Evolutionary conservation across 257 asterid species (phyloP), one percentile per base, ranked within the genome.

Genomic region (Plantago ovata): DNA sequence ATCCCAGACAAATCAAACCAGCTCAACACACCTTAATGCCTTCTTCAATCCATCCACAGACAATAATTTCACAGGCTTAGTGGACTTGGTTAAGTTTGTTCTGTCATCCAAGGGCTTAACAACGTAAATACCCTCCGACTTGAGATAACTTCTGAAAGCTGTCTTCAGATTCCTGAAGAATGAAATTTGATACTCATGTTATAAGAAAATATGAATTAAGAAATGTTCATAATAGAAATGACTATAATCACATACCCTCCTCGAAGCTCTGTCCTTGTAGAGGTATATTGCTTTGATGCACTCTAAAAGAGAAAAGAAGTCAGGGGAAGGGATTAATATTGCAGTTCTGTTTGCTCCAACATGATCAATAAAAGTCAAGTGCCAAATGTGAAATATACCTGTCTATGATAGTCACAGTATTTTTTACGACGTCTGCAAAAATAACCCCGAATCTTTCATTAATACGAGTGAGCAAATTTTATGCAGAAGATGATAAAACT

Each of bases 41-140:
- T 73, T 82, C 71, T 82, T 88, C 69, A 92, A 61, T 48, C 77
- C 89, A 40, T 92, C 98, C 15, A 89, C 95, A 0, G 98, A 92
- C 70, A 85, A 75, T 65, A 92, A 53, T 65, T 88, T 91, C 69
- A 80, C 28, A 2, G 98, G 96, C 61, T 70, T 72, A 13, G 42
- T 53, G 62, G 87, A 72, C 66, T 85, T 88, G 62, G 80, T 50
- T 14, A 56, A 46, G 71, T 66, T 72, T 68, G 73, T 45, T 56
- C 62, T 67, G 69, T 74, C 71, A 48, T 69, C 72, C 24, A 53
- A 33, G 53, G 91, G 95, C 55, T 80, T 73, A 53, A 92, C 87
- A 11, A 77, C 53, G 19, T 85, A 89, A 52, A 92, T 80, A 47
- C 97, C 95, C 71, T 92, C 95, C 7, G 81, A 76, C 76, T 85